Percentiles rank a stretch among this genome's conserved stretches.
These are phyloP conservation scores for Phytophthora brassicae DNA, from an alignment of 352 stramenopile genomes.

Conservation along the genomic window DNA sequence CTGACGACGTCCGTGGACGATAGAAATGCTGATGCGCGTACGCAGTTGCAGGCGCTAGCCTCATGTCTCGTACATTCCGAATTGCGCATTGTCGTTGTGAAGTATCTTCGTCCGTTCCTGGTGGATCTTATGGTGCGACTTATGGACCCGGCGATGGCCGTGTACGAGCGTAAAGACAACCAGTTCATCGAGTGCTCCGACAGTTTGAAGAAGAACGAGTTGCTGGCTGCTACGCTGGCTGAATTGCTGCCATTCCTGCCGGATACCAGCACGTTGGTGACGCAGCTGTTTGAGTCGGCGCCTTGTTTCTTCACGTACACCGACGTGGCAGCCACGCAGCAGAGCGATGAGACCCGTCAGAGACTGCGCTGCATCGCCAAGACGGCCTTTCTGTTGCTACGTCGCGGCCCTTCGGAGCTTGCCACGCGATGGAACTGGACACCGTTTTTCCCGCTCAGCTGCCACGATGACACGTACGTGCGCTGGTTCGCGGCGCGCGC, in stretches of 20 bases:
- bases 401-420: constrained; percentile 53
- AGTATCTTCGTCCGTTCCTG: constrained; percentile 68
- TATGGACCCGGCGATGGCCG: constrained; percentile 43
- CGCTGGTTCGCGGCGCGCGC: constrained; percentile 68
- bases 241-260: constrained; percentile 59
- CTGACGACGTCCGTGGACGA: constrained; percentile 8
- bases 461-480: constrained; percentile 56
- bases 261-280: constrained; percentile 53
- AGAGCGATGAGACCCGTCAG: constrained; percentile 27
- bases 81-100: constrained; percentile 48
- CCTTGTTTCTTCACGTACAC: constrained; percentile 81
- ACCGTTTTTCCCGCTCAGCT: constrained; percentile 78
- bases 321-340: constrained; percentile 40
- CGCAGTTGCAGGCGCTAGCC: constrained; percentile 57
- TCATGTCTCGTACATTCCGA: constrained; percentile 52
- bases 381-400: constrained; percentile 61
- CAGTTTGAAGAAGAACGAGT: constrained; percentile 52
- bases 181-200: constrained; percentile 40
- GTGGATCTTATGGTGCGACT: constrained; percentile 73
- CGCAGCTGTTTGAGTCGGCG: constrained; percentile 64
- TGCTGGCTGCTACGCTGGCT: constrained; percentile 51
- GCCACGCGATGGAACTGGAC: constrained; percentile 80
- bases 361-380: constrained; percentile 60
- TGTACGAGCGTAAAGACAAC: constrained; percentile 40
- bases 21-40: constrained; percentile 19